Conservation (phyloP, 345 rosid genomes). For the Citrus unshiu region DNA sequence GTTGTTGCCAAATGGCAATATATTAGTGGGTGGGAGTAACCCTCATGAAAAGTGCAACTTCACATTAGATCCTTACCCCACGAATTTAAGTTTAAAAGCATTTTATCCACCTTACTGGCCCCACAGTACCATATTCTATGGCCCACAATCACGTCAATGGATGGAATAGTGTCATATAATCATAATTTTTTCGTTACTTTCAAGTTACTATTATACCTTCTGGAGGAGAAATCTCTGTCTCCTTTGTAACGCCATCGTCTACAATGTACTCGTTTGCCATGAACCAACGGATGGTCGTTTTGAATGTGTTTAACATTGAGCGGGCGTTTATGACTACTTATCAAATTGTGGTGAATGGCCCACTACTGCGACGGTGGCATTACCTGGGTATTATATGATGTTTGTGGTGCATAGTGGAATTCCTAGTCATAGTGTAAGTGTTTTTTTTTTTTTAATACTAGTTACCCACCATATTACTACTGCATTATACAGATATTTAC, state of each 20-base stretch:
- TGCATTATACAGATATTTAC: too few species aligned
- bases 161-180: constrained; percentile 29
- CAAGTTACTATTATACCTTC: constrained; percentile 20
- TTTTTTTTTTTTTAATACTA: too few species aligned
- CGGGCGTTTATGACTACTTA: constrained; percentile 34
- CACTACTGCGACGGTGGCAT: constrained; percentile 38
- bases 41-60: constrained; percentile 63
- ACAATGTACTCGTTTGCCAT: constrained; percentile 58
- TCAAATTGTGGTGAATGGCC: constrained; percentile 47
- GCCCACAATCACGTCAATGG: constrained; percentile 45
- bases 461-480: too few species aligned
- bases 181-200: constrained; percentile 38
- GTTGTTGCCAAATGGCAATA: constrained; percentile 64
- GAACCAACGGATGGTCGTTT: constrained; percentile 58
- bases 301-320: constrained; percentile 35
- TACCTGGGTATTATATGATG: constrained; percentile 66
- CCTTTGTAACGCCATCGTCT: constrained; percentile 53
- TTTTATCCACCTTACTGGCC: constrained; percentile 61
- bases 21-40: constrained; percentile 81
- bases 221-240: constrained; percentile 22
- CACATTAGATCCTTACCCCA: constrained; percentile 54
- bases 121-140: constrained; percentile 27
- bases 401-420: constrained; percentile 56
- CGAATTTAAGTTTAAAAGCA: constrained; percentile 78
- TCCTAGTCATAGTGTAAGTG: constrained; percentile 48